Conservation (phyloP, 495 filamentous ascomycete genomes). For the Podospora comata region DNA sequence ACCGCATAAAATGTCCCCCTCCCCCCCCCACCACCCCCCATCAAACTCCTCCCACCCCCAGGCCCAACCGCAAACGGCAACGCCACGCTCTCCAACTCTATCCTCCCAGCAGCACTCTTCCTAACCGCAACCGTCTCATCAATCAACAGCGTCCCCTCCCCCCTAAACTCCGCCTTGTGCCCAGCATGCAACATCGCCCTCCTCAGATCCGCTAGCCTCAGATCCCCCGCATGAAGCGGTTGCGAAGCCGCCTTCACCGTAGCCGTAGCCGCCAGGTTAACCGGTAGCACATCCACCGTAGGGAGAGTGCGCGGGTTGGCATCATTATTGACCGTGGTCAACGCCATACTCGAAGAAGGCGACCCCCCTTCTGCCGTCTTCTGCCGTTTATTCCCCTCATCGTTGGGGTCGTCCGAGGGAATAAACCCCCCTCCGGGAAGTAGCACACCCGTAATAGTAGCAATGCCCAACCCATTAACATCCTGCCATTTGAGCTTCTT, state of each 20-base stretch:
- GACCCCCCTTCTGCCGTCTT: slow-evolving; percentile 24
- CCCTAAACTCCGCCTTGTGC: slow-evolving; percentile 87
- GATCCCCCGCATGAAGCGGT: slow-evolving; percentile 90
- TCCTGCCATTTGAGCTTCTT: slow-evolving; percentile 91
- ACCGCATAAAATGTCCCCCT: slow-evolving; percentile 36
- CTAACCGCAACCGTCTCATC: slow-evolving; percentile 83
- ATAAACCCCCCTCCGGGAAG: slow-evolving; percentile 41
- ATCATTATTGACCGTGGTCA: slow-evolving; percentile 8
- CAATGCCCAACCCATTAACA: slow-evolving; percentile 81
- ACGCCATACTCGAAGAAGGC: slow-evolving; percentile 1
- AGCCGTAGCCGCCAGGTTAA: slow-evolving; percentile 71
- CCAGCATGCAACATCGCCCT: slow-evolving; percentile 77
- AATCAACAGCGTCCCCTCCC: slow-evolving; percentile 87
- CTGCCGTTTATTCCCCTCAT: slow-evolving; percentile 32
- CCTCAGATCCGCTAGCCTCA: slow-evolving; percentile 83
- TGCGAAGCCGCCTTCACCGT: slow-evolving; percentile 65
- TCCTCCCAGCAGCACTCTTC: slow-evolving; percentile 78
- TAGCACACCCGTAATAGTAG: slow-evolving; percentile 71
- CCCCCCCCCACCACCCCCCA: slow-evolving; percentile 6
- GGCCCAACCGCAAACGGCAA: slow-evolving; percentile 29
- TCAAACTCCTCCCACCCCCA: neutral
- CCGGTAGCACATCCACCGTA: slow-evolving; percentile 72
- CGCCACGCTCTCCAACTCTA: slow-evolving; percentile 83
- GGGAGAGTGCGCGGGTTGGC: slow-evolving; percentile 43
- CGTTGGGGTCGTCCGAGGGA: slow-evolving; percentile 57